These are phyloP conservation scores for Zarea fungicola DNA, from an alignment of 2,329 filamentous ascomycete genomes.

Conservation along the genomic window DNA sequence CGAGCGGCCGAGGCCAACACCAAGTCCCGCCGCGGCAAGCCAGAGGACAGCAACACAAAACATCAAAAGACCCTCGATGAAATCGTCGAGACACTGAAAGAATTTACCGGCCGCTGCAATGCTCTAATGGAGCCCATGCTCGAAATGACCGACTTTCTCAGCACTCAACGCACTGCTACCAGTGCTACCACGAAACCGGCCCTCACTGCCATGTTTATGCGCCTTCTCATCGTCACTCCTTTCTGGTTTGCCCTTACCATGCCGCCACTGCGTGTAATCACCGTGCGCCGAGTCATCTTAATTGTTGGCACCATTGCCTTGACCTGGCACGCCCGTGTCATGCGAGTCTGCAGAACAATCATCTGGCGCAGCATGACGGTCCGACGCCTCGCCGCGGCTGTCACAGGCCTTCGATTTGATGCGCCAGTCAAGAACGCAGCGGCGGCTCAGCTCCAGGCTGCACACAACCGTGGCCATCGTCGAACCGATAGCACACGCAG, in stretches of 20 bases:
- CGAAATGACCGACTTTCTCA: constrained; percentile 86
- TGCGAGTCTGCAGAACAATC: constrained; percentile 77
- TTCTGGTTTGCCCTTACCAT: constrained; percentile 81
- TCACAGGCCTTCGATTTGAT: constrained; percentile 77
- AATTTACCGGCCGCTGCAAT: constrained; percentile 88
- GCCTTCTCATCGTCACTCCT: constrained; percentile 82
- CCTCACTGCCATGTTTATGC: constrained; percentile 81
- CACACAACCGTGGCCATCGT: constrained; percentile 18
- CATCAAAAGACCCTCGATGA: constrained; percentile 95
- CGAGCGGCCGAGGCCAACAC: not conserved
- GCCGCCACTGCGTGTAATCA: constrained; percentile 78
- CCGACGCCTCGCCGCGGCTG: constrained; percentile 60
- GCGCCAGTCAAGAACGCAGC: constrained; percentile 38
- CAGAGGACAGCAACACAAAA: constrained; percentile 60
- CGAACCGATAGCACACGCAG: constrained; percentile 27
- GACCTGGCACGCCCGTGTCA: constrained; percentile 87
- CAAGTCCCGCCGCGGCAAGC: constrained; percentile 40
- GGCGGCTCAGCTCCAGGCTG: constrained; percentile 14
- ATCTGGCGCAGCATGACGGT: constrained; percentile 83
- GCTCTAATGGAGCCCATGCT: constrained; percentile 85
- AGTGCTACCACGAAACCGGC: constrained; percentile 88
- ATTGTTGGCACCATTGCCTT: constrained; percentile 79
- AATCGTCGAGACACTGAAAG: constrained; percentile 88
- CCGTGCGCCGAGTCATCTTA: constrained; percentile 78
- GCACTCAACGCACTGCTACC: constrained; percentile 82